Percentiles rank a stretch among this genome's conserved stretches.
These are phyloP conservation scores for Cicer pinnatifidum DNA, from an alignment of 306 rosid genomes.

Conservation along the genomic window DNA sequence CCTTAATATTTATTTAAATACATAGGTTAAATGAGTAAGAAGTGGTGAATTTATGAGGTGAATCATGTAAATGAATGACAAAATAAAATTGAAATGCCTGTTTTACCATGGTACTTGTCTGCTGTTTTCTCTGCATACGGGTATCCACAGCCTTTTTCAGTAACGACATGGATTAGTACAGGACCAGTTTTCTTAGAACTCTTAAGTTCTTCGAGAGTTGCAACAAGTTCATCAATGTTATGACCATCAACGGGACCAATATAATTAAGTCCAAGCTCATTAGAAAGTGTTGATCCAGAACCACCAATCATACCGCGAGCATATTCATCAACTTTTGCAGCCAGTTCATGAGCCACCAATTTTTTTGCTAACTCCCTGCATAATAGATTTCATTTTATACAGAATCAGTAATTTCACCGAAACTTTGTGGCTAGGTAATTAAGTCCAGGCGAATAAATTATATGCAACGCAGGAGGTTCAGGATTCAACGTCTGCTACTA, in stretches of 20 bases:
- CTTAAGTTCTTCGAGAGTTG: slow-evolving; percentile 80
- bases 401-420: slow-evolving; percentile 33
- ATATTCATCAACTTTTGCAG: slow-evolving; percentile 36
- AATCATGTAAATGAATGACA: no score
- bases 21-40: no score
- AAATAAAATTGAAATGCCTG: no score
- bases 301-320: slow-evolving; percentile 93
- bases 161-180: slow-evolving; percentile 79
- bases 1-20: no score
- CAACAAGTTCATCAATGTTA: slow-evolving; percentile 76
- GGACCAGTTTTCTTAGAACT: slow-evolving; percentile 81
- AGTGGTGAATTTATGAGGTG: no score
- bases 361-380: slow-evolving; percentile 85
- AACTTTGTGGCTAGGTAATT: no score
- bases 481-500: no score
- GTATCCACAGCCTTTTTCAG: slow-evolving; percentile 92
- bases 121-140: slow-evolving; percentile 89
- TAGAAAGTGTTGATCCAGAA: slow-evolving; percentile 79
- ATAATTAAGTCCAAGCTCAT: slow-evolving; percentile 93
- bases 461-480: no score
- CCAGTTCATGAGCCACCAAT: slow-evolving; percentile 65
- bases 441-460: no score
- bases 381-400: slow-evolving; percentile 34
- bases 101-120: slow-evolving; percentile 90
- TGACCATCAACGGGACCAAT: slow-evolving; percentile 96